Evolutionary conservation across 2,329 filamentous ascomycete species (phyloP).

Genomic region (Massarina eburnea): DNA sequence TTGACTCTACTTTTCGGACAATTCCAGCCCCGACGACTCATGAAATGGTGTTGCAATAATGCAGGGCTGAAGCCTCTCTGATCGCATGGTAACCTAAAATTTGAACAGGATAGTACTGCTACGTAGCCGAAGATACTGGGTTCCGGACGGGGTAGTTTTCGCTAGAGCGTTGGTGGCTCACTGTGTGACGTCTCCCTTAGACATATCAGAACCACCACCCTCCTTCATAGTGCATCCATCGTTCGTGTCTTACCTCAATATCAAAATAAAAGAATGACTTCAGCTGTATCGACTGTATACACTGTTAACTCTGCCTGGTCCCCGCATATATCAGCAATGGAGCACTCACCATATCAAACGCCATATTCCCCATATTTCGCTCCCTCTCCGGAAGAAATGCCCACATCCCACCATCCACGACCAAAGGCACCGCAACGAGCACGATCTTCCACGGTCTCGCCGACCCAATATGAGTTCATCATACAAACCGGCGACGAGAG

Average conservation of each 20-base stretch:
- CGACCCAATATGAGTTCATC: constrained; percentile 25
- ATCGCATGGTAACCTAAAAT: background rate
- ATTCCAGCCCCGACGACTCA: background rate
- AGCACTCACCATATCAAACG: constrained; percentile 1
- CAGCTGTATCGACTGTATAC: background rate
- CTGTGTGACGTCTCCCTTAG: background rate
- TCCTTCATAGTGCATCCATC: background rate
- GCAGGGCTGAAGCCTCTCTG: background rate
- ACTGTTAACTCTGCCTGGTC: background rate
- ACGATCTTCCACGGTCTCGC: background rate
- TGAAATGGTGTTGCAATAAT: background rate
- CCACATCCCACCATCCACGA: background rate
- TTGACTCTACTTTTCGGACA: background rate
- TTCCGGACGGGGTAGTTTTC: background rate
- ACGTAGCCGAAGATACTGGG: background rate
- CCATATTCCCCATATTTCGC: background rate
- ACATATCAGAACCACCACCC: background rate
- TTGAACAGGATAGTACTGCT: background rate
- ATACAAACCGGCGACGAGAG: constrained; percentile 20
- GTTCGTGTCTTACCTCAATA: background rate
- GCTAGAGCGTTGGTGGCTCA: background rate
- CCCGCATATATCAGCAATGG: background rate
- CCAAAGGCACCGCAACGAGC: background rate
- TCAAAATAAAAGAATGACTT: background rate
- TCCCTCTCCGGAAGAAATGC: background rate